These are phyloP conservation scores for Pisolithus sp. DNA, from an alignment of 768 basidiomycete genomes.

Conservation along the genomic window DNA sequence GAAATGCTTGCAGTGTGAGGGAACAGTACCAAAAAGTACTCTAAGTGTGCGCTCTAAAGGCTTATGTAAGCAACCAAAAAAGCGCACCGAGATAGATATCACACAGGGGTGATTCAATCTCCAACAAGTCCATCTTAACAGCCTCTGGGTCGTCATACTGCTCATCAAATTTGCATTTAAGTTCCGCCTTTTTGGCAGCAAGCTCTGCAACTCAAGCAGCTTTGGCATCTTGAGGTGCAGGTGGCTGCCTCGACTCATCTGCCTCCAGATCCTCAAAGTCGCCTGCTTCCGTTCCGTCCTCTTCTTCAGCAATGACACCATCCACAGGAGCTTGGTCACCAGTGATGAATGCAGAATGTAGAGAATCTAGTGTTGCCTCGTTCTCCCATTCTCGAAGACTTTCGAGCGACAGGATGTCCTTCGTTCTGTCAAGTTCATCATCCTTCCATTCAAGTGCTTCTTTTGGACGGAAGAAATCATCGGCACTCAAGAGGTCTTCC, in stretches of 20 bases:
- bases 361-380: slow-evolving; percentile 77
- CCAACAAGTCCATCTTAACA: slow-evolving; percentile 77
- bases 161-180: slow-evolving; percentile 94
- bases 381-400: slow-evolving; percentile 74
- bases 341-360: slow-evolving; percentile 87
- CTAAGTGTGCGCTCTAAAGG: too few relatives aligned
- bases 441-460: slow-evolving; percentile 31
- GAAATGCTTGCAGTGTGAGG: too few relatives aligned
- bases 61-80: too few relatives aligned
- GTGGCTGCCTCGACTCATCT: slow-evolving; percentile 5
- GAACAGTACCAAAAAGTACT: too few relatives aligned
- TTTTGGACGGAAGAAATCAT: slow-evolving; percentile 71
- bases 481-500: slow-evolving; percentile 33
- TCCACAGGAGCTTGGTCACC: slow-evolving; percentile 39
- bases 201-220: slow-evolving; percentile 47
- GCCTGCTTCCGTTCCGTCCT: slow-evolving; percentile 32
- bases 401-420: slow-evolving; percentile 46
- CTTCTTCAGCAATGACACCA: slow-evolving; percentile 34
- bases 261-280: slow-evolving; percentile 41
- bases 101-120: too few relatives aligned
- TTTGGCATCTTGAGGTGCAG: slow-evolving; percentile 15
- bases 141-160: slow-evolving; percentile 89
- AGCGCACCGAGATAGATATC: too few relatives aligned
- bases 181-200: slow-evolving; percentile 79
- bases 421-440: slow-evolving; percentile 63